phyloP scores from a whole-genome alignment of 805 yeast species.

The Schizosaccharomyces osmophilus region DNA sequence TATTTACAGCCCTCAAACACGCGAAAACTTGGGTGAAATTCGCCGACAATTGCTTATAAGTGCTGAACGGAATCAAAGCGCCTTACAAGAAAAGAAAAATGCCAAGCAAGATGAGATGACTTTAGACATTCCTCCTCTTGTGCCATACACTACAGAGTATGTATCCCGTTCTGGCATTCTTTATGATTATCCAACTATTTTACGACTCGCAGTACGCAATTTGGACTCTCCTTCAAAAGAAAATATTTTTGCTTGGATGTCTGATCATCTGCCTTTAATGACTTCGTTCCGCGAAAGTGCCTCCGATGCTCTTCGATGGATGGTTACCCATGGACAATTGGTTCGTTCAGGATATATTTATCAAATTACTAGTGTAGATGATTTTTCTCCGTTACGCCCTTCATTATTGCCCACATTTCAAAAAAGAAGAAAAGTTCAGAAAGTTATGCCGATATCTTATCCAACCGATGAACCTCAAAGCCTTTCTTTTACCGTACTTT shows the following conservation, averaged over 20 bases:
- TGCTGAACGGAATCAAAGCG: neutral
- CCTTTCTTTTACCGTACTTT: neutral
- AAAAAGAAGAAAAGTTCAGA: neutral
- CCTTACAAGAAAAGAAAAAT: neutral
- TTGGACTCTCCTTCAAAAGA: neutral
- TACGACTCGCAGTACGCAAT: neutral
- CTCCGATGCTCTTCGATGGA: neutral
- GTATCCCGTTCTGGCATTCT: constrained; percentile 12
- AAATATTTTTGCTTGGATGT: neutral
- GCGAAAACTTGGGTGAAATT: constrained; percentile 8
- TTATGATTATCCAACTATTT: constrained; percentile 5
- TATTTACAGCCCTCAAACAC: constrained; percentile 17
- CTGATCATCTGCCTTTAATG: neutral
- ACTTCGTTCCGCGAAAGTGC: neutral
- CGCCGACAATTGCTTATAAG: neutral
- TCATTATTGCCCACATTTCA: neutral
- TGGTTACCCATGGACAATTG: neutral
- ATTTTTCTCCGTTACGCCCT: neutral
- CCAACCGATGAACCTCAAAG: neutral
- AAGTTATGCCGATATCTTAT: neutral
- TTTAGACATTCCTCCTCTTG: neutral
- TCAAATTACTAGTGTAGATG: neutral
- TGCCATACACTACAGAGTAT: constrained; percentile 9
- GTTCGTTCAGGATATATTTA: neutral
- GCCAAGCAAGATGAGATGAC: neutral